Evolutionary conservation across 73 alveolate species (phyloP).

Genomic region (Uronychia setigera): DNA sequence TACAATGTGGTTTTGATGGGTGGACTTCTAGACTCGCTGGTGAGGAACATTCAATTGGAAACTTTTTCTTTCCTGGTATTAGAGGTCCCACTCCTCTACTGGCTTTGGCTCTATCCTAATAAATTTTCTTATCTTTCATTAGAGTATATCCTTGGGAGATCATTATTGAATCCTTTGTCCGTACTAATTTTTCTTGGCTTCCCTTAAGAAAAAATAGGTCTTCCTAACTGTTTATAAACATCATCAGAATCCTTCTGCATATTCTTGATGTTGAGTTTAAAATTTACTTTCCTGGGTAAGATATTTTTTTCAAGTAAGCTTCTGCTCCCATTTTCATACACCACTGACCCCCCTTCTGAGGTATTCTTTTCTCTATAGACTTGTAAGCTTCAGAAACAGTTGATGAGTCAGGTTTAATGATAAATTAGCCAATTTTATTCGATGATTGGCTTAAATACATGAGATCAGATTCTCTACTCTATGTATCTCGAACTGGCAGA

Average conservation of each 20-base stretch:
- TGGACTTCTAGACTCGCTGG: neutral
- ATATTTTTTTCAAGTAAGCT: too few species aligned
- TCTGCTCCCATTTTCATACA: neutral
- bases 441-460: neutral
- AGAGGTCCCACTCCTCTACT: neutral
- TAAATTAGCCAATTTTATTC: too few species aligned
- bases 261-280: neutral
- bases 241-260: neutral
- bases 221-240: neutral
- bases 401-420: neutral
- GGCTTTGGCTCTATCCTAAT: neutral
- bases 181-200: neutral
- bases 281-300: neutral
- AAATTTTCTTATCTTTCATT: neutral
- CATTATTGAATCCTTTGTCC: neutral
- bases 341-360: neutral
- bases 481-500: neutral
- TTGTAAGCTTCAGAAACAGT: too few species aligned
- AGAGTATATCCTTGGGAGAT: neutral
- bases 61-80: neutral
- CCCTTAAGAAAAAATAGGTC: neutral
- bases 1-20: neutral
- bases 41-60: neutral
- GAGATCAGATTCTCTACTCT: neutral
- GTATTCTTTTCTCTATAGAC: neutral